These are phyloP conservation scores for Microdochium nivale DNA, from an alignment of 2,329 filamentous ascomycete genomes.

Conservation along the genomic window DNA sequence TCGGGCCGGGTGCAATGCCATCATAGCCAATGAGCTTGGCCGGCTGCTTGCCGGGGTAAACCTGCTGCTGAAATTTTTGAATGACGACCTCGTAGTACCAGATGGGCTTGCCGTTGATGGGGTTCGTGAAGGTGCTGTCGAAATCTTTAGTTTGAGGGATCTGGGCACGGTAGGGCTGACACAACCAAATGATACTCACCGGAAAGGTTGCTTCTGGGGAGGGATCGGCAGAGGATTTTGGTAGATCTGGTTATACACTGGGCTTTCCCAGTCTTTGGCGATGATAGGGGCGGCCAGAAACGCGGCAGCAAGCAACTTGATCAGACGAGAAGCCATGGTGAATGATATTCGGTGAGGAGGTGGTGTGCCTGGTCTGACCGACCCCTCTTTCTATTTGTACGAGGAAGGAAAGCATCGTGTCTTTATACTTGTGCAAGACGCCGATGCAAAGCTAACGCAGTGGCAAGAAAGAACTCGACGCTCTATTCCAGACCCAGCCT, in stretches of 20 bases:
- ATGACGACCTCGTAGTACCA: conserved; percentile 27
- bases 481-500: too few species aligned
- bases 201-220: conserved; percentile 29
- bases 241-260: conserved; percentile 27
- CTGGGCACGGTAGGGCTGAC: background rate
- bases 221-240: conserved; percentile 33
- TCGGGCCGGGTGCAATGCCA: conserved; percentile 45
- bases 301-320: background rate
- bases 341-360: too few species aligned
- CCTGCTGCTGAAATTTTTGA: conserved; percentile 19
- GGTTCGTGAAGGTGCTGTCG: conserved; percentile 22
- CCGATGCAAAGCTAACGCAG: too few species aligned
- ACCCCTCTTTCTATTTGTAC: too few species aligned
- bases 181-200: conserved; percentile 18
- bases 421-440: too few species aligned
- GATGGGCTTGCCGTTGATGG: conserved; percentile 23
- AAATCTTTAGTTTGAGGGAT: background rate
- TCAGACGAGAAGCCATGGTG: background rate
- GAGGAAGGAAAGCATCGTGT: too few species aligned
- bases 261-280: conserved; percentile 14
- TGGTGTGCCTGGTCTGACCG: too few species aligned
- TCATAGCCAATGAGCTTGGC: conserved; percentile 37
- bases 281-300: background rate
- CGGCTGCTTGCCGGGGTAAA: conserved; percentile 24
- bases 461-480: too few species aligned